Evolutionary conservation across 2,329 filamentous ascomycete species (phyloP), one percentile per base, ranked within the genome.

Genomic region (Monilinia fructicola): DNA sequence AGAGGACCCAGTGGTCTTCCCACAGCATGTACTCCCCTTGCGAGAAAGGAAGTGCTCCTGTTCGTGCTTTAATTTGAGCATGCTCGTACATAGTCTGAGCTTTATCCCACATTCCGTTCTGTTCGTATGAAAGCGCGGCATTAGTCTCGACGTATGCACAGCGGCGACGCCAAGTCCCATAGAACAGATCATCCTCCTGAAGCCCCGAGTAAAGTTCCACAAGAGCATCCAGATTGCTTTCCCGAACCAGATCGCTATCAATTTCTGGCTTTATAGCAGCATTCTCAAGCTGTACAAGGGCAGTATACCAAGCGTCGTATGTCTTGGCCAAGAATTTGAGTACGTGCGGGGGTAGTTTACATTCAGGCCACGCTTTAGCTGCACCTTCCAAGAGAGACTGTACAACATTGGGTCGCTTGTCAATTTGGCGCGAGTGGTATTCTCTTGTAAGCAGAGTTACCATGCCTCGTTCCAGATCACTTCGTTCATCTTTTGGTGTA

Each of bases 81-180:
- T 90, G 90, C 78, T 99, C 95, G 77, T 98, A 99, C 81, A 97
- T 90, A 75, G 91, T 91, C 79, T 99, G 96, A 1, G 96, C 93
- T 79, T 98, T 98, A 74, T 99, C 95, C 96, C 95, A 99, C 86
- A 98, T 96, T 58, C 95, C 95, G 73, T 96, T 96, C 77, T 99
- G 96, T 79, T 99, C 96, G 73, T 97, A 99, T 0, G 95, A 99
- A 10, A 99, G 82, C 1, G 93, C 95, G 18, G 95, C 92, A 76
- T 99, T 99, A 11, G 93, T 98, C 81, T 99, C 96, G 7, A 99
- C 90, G 75, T 97, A 99, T 71, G 97, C 92, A 77, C 93, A 97
- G 55, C 95, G 89, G 66, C 95, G 88, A 67, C 95, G 88, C 95
- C 95, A 99, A 0, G 93, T 96, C 11, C 95, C 95, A 71, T 99